Conservation (phyloP, 2,329 filamentous ascomycete species). For the Clonostachys rhizophaga region DNA sequence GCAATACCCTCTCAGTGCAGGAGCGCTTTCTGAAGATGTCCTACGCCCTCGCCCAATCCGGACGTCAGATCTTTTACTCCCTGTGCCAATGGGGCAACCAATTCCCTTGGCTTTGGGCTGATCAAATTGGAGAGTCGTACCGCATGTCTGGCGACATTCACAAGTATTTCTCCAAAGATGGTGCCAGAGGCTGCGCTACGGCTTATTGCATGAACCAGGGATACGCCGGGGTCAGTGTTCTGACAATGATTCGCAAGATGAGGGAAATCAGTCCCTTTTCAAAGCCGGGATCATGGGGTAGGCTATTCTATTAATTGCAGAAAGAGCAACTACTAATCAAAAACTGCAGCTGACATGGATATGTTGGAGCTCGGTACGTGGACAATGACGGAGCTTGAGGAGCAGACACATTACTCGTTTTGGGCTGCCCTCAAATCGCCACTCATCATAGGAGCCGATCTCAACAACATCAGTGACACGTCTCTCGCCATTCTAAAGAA, state of each 20-base stretch:
- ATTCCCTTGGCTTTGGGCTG: constrained; percentile 44
- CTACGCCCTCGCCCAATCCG: constrained; percentile 22
- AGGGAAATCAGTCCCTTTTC: not conserved
- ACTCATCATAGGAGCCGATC: constrained; percentile 32
- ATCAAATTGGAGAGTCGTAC: constrained; percentile 39
- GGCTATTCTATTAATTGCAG: not conserved
- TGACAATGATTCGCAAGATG: not conserved
- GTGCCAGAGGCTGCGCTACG: not conserved
- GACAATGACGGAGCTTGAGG: constrained; percentile 27
- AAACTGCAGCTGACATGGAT: constrained; percentile 25
- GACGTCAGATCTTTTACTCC: constrained; percentile 37
- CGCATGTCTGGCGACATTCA: constrained; percentile 36
- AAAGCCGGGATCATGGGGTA: not conserved
- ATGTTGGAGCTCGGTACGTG: constrained; percentile 34
- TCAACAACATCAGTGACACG: constrained; percentile 14
- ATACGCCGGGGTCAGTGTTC: not conserved
- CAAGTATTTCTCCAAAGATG: constrained; percentile 16
- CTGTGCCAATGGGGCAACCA: constrained; percentile 51
- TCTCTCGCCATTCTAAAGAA: constrained; percentile 12
- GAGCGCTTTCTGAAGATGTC: constrained; percentile 10
- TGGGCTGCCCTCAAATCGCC: constrained; percentile 40
- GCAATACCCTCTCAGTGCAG: not conserved
- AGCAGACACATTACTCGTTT: constrained; percentile 36
- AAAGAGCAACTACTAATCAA: not conserved
- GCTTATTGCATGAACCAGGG: not conserved